Percentiles rank a stretch among this genome's conserved stretches.
Evolutionary conservation across 139 green algal species (phyloP).

Genomic region (Tetradesmus obliquus): DNA sequence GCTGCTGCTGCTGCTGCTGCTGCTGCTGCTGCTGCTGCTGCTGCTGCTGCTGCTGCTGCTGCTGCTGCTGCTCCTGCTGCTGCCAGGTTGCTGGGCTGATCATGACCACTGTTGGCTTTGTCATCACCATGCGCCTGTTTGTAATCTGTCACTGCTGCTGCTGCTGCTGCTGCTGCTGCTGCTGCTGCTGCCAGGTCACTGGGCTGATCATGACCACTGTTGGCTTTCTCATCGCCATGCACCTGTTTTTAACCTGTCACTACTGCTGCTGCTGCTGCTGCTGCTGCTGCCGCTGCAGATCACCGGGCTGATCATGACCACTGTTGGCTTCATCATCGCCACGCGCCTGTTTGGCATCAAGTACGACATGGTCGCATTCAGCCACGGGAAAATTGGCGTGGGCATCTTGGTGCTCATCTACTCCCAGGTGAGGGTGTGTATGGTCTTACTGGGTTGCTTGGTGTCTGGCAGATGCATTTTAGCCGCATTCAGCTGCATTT

Average conservation of each 20-base stretch:
- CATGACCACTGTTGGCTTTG: slow-evolving; percentile 30
- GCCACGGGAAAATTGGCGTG: slow-evolving; percentile 16
- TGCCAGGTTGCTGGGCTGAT: slow-evolving; percentile 20
- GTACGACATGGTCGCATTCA: slow-evolving; percentile 9
- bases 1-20: not conserved
- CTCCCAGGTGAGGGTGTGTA: slow-evolving; percentile 46
- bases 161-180: not conserved
- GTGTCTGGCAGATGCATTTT: no score
- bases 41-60: not conserved
- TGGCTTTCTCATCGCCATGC: slow-evolving; percentile 34
- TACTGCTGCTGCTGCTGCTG: not conserved
- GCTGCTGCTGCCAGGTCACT: slow-evolving; percentile 1
- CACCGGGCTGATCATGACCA: slow-evolving; percentile 18
- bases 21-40: not conserved
- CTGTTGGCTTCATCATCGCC: slow-evolving; percentile 31
- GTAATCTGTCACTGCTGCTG: not conserved
- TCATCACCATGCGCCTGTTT: not conserved
- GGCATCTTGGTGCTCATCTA: slow-evolving; percentile 38
- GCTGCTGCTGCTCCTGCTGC: not conserved
- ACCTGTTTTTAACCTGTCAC: no score
- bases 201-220: slow-evolving; percentile 22
- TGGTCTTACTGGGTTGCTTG: no score
- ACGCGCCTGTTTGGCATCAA: slow-evolving; percentile 15
- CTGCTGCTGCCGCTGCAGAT: not conserved
- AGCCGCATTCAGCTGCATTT: no score